Conservation (phyloP, 1,284 basidiomycete species). For the Trametes hirsuta region DNA sequence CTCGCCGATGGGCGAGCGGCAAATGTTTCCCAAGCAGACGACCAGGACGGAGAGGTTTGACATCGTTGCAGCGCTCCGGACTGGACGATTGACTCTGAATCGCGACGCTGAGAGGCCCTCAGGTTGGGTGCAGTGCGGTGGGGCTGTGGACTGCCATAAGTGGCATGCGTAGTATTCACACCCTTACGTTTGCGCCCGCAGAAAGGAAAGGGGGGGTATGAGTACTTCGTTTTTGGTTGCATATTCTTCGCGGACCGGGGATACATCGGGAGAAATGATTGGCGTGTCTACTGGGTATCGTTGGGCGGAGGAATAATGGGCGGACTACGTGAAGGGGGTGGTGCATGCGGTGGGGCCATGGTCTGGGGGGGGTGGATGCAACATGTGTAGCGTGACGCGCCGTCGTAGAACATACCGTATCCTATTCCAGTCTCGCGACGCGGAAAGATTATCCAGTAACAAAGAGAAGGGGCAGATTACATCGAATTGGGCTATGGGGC, state of each 20-base stretch:
- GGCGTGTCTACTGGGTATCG: constrained; percentile 12
- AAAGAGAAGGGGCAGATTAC: constrained; percentile 18
- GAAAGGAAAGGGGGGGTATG: not conserved
- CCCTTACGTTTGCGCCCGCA: not conserved
- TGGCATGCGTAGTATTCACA: constrained; percentile 11
- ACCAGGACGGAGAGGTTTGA: constrained; percentile 54
- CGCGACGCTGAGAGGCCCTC: too few species aligned
- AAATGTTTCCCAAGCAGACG: constrained; percentile 81
- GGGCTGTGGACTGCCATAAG: not conserved
- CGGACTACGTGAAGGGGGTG: not conserved
- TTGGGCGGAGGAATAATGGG: not conserved
- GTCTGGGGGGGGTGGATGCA: not conserved
- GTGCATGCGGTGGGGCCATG: not conserved
- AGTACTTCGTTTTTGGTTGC: not conserved
- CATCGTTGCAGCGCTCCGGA: not conserved
- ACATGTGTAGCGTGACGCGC: not conserved
- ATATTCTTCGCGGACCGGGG: not conserved
- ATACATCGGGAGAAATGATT: constrained; percentile 1
- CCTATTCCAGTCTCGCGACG: not conserved
- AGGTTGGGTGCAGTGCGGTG: not conserved
- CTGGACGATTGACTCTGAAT: too few species aligned
- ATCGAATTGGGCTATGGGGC: constrained; percentile 15
- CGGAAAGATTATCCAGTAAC: not conserved
- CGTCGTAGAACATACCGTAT: not conserved
- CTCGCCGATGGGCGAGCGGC: constrained; percentile 81